Evolutionary conservation across 768 basidiomycete species (phyloP).

Genomic region (Solioccasus polychromus): DNA sequence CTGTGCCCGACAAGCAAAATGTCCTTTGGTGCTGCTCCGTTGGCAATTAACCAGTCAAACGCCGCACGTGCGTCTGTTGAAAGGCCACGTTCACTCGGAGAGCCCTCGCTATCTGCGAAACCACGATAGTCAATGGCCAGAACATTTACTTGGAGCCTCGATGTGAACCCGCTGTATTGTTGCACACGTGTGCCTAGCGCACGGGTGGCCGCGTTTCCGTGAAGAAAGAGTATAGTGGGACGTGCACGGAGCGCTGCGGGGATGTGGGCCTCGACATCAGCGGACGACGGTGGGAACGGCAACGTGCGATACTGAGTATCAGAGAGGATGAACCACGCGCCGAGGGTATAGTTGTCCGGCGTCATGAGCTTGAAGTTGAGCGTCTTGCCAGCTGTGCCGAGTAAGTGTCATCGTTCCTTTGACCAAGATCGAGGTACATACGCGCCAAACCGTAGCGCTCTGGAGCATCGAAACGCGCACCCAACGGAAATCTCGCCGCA

Average conservation of each 20-base stretch:
- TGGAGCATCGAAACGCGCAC: slow-evolving; percentile 62
- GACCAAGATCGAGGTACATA: slow-evolving; percentile 34
- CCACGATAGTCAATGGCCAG: slow-evolving; percentile 90
- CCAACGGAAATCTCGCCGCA: slow-evolving; percentile 57
- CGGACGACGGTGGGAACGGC: slow-evolving; percentile 36
- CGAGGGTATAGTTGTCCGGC: slow-evolving; percentile 73
- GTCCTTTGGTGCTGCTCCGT: slow-evolving; percentile 54
- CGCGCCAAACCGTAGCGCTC: slow-evolving; percentile 82
- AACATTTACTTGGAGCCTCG: slow-evolving; percentile 69
- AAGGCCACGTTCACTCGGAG: slow-evolving; percentile 74
- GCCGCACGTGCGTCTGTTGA: slow-evolving; percentile 70
- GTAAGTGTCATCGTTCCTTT: neutral
- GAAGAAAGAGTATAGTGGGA: slow-evolving; percentile 88
- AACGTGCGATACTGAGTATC: slow-evolving; percentile 58
- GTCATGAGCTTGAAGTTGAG: slow-evolving; percentile 69
- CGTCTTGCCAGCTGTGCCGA: slow-evolving; percentile 65
- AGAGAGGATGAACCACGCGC: slow-evolving; percentile 83
- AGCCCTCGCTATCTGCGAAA: slow-evolving; percentile 81
- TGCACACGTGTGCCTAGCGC: slow-evolving; percentile 65
- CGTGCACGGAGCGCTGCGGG: slow-evolving; percentile 49
- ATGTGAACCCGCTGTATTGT: slow-evolving; percentile 63
- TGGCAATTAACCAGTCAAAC: slow-evolving; percentile 70
- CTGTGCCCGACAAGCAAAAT: slow-evolving; percentile 84
- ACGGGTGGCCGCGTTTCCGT: slow-evolving; percentile 86
- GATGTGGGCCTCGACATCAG: slow-evolving; percentile 42